Conservation (phyloP, 225 moss, liverwort and hornwort genomes). For the Asterella californica region DNA sequence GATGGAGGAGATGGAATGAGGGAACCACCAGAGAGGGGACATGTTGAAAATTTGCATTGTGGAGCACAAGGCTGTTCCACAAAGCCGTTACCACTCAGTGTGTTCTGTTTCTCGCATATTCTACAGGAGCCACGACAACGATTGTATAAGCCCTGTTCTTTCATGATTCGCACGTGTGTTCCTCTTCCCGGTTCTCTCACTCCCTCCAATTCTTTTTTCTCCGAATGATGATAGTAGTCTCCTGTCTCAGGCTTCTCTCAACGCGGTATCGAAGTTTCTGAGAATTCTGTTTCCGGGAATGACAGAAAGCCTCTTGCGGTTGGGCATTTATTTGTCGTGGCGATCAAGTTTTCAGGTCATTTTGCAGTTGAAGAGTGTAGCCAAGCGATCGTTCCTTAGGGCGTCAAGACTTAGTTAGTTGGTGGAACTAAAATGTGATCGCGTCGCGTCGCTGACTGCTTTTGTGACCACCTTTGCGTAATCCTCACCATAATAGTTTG, state of each 20-base stretch:
- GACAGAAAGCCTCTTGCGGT: not conserved
- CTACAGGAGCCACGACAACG: conserved; percentile 91
- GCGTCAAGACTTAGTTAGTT: not conserved
- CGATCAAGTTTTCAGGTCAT: not conserved
- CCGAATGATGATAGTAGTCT: not conserved
- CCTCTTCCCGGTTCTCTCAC: not conserved
- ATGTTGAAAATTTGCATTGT: conserved; percentile 59
- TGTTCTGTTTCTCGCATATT: conserved; percentile 83
- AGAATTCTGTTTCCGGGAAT: not conserved
- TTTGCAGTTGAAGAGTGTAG: not conserved
- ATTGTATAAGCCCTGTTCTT: conserved; percentile 88
- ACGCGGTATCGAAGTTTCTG: not conserved
- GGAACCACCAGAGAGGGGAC: conserved; percentile 62
- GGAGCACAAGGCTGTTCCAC: conserved; percentile 76
- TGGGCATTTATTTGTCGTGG: not conserved
- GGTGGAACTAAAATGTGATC: no score
- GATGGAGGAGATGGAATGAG: conserved; percentile 56
- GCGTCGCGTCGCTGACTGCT: no score
- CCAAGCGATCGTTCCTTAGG: not conserved
- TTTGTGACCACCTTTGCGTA: no score
- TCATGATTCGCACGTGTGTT: conserved; percentile 58
- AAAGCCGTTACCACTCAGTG: conserved; percentile 78
- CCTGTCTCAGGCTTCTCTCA: not conserved
- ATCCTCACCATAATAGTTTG: no score
- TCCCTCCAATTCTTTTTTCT: not conserved